phyloP scores from a whole-genome alignment of 2,329 filamentous ascomycete species.

The Pseudogymnoascus destructans region DNA sequence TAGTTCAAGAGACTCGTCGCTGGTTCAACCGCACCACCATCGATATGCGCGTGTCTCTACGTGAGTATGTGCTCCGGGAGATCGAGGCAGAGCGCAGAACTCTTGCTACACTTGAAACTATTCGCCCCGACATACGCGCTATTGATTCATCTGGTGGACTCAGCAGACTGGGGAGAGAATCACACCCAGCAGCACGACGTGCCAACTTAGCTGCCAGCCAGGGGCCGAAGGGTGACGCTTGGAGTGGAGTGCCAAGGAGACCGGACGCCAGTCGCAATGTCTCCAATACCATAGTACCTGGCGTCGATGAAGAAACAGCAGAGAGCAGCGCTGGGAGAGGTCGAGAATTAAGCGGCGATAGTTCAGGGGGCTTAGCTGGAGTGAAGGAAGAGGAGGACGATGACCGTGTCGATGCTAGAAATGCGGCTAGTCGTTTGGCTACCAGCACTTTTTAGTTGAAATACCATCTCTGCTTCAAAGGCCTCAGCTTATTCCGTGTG shows the following conservation, averaged over 20 bases:
- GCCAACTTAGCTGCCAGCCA: conserved; percentile 74
- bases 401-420: conserved; percentile 86
- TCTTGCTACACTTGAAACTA: conserved; percentile 81
- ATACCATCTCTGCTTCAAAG: not conserved
- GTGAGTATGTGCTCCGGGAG: conserved; percentile 86
- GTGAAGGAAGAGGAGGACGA: conserved; percentile 75
- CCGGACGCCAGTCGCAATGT: conserved; percentile 66
- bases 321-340: conserved; percentile 30
- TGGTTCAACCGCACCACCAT: conserved; percentile 81
- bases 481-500: not conserved
- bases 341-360: conserved; percentile 23
- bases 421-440: conserved; percentile 85
- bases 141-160: conserved; percentile 88
- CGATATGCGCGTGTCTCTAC: conserved; percentile 71
- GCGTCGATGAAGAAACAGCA: conserved; percentile 49
- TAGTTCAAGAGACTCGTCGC: conserved; percentile 74
- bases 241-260: conserved; percentile 80
- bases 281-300: conserved; percentile 57
- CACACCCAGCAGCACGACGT: conserved; percentile 61
- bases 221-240: conserved; percentile 94
- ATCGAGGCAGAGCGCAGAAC: conserved; percentile 92
- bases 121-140: conserved; percentile 80
- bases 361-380: conserved; percentile 37
- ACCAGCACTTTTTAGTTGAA: conserved; percentile 69
- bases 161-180: conserved; percentile 76